A percentile compares a stretch with the other conserved stretches of the same genome.
Evolutionary conservation across 257 asterid species (phyloP).

Genomic region (Ajuga chamaepitys): DNA sequence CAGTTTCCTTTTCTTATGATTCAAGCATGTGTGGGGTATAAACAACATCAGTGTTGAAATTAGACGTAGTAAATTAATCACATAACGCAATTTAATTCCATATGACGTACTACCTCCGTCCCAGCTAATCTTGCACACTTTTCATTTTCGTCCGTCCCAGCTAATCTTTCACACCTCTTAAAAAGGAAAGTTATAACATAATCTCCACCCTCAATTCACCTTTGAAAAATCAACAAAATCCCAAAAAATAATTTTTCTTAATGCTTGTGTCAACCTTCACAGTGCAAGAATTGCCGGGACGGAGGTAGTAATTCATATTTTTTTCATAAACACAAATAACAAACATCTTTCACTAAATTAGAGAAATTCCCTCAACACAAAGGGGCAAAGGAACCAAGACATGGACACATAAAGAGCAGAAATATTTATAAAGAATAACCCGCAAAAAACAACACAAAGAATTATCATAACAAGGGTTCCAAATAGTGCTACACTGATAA

Average conservation of each 20-base stretch:
- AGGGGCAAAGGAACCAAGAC: background rate
- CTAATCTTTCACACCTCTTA: too few species aligned
- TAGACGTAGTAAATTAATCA: background rate
- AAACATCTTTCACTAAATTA: background rate
- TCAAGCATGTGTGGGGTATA: background rate
- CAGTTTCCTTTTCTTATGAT: background rate
- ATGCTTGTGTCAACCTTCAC: too few species aligned
- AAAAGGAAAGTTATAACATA: too few species aligned
- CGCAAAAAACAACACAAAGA: background rate
- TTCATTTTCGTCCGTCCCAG: too few species aligned
- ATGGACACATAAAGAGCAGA: conserved; percentile 4
- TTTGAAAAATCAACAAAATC: too few species aligned
- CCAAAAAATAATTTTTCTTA: too few species aligned
- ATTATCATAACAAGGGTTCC: background rate
- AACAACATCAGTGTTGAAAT: background rate
- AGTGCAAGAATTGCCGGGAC: too few species aligned
- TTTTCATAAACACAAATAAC: background rate
- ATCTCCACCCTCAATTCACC: too few species aligned
- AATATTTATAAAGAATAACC: background rate
- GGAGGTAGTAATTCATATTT: background rate
- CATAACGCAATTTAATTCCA: background rate
- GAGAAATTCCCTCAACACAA: background rate
- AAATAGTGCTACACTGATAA: background rate
- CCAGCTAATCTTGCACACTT: too few species aligned
- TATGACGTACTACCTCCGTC: too few species aligned